Evolutionary conservation across 495 filamentous ascomycete genomes (phyloP).

Genomic region (Penicillium alfredii): DNA sequence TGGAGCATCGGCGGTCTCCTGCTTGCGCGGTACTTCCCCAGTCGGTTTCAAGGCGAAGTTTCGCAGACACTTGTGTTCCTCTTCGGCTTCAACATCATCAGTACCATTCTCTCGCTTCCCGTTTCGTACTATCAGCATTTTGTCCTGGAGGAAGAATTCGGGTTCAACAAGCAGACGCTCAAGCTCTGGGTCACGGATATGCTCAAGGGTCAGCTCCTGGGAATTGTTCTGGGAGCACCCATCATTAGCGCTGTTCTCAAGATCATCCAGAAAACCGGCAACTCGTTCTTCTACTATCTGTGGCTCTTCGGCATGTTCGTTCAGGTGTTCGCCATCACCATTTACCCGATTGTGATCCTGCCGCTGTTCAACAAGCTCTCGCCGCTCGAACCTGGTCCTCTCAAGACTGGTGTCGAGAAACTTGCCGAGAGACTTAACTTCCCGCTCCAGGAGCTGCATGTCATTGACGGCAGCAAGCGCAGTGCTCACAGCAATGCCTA

Average conservation of each 20-base stretch:
- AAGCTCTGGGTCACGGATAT: constrained; percentile 86
- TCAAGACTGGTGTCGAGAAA: constrained; percentile 84
- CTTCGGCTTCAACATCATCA: constrained; percentile 75
- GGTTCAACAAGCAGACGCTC: constrained; percentile 96
- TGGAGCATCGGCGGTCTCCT: constrained; percentile 76
- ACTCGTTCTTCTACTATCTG: constrained; percentile 92
- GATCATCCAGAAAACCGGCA: constrained; percentile 87
- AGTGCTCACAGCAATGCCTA: constrained; percentile 97
- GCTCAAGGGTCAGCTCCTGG: constrained; percentile 82
- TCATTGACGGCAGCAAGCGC: constrained; percentile 97
- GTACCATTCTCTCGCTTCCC: constrained; percentile 71
- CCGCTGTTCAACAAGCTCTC: constrained; percentile 98
- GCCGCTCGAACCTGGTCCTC: constrained; percentile 74
- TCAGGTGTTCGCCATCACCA: constrained; percentile 88
- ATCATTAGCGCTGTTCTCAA: constrained; percentile 84
- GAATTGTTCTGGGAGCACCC: constrained; percentile 71
- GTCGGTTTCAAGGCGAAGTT: constrained; percentile 83
- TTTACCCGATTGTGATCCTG: constrained; percentile 91
- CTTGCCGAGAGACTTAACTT: constrained; percentile 83
- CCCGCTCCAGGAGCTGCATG: constrained; percentile 81
- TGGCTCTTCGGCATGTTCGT: constrained; percentile 87
- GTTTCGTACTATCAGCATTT: constrained; percentile 88
- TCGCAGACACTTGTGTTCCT: constrained; percentile 90
- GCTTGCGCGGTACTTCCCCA: constrained; percentile 65
- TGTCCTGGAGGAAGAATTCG: constrained; percentile 92